phyloP scores from a whole-genome alignment of 2,329 filamentous ascomycete genomes.

The Aspergillus caelatus region DNA sequence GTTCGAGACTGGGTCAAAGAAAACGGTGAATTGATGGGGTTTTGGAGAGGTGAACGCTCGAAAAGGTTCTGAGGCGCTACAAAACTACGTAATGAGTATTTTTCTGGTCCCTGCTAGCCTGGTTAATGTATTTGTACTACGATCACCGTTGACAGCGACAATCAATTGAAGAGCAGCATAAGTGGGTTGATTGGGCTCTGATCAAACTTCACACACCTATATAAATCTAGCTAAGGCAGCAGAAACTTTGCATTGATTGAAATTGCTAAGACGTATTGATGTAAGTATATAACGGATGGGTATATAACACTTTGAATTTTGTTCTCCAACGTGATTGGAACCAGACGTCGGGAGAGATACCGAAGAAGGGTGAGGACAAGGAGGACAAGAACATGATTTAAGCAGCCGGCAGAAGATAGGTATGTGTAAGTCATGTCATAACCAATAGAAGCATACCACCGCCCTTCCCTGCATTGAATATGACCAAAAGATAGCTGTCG shows the following conservation, averaged over 20 bases:
- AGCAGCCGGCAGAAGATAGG: neutral
- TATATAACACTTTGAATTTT: neutral
- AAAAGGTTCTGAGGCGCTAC: slow-evolving; percentile 42
- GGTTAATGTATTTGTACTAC: neutral
- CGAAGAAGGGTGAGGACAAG: neutral
- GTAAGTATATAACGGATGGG: neutral
- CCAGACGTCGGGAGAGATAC: neutral
- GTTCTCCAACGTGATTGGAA: neutral
- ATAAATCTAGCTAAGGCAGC: neutral
- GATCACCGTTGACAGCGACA: neutral
- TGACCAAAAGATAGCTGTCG: neutral
- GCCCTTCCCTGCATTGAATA: neutral
- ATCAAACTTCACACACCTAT: neutral
- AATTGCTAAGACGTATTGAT: neutral
- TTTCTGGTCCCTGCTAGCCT: neutral
- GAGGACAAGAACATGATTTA: neutral
- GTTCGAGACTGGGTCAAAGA: slow-evolving; percentile 63
- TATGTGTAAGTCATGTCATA: neutral
- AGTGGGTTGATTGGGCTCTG: neutral
- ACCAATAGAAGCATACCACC: neutral
- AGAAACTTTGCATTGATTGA: neutral
- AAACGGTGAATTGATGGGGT: slow-evolving; percentile 64
- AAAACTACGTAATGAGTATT: neutral
- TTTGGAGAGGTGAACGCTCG: slow-evolving; percentile 63
- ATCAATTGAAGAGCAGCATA: slow-evolving; percentile 1